These are phyloP conservation scores for Kuraishia capsulata DNA, from an alignment of 805 yeast species.

Conservation along the genomic window DNA sequence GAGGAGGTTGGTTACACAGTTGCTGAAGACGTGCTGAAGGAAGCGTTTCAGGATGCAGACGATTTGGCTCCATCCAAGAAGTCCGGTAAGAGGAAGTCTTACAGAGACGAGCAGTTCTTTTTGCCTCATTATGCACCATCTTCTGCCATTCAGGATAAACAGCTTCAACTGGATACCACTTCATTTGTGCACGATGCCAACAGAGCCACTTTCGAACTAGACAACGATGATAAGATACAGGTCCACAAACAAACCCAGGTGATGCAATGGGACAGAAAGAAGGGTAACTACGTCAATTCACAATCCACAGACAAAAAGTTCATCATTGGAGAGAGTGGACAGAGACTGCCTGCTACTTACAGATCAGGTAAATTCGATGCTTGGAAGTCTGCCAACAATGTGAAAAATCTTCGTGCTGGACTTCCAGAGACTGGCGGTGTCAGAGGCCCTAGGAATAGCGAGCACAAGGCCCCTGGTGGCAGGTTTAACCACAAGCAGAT, in stretches of 20 bases:
- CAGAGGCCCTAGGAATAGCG: constrained; percentile 13
- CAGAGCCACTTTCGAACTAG: constrained; percentile 80
- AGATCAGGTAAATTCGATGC: constrained; percentile 86
- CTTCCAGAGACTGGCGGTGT: constrained; percentile 33
- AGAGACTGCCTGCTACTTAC: constrained; percentile 82
- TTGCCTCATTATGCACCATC: constrained; percentile 87
- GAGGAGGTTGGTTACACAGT: constrained; percentile 26
- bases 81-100: constrained; percentile 36
- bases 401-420: constrained; percentile 43
- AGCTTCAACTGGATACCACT: constrained; percentile 37
- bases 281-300: constrained; percentile 79
- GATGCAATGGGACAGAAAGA: constrained; percentile 88
- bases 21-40: constrained; percentile 37
- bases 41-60: constrained; percentile 47
- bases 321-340: constrained; percentile 93
- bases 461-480: constrained; percentile 26
- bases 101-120: constrained; percentile 70
- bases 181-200: constrained; percentile 81
- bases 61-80: constrained; percentile 17
- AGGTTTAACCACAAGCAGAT: constrained; percentile 65
- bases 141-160: constrained; percentile 70
- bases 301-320: constrained; percentile 75
- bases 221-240: constrained; percentile 57
- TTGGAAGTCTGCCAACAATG: constrained; percentile 72
- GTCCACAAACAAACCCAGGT: constrained; percentile 57